Base-by-base conservation (phyloP, 2,329 filamentous ascomycete genomes). In the Gnomoniopsis sp. region DNA sequence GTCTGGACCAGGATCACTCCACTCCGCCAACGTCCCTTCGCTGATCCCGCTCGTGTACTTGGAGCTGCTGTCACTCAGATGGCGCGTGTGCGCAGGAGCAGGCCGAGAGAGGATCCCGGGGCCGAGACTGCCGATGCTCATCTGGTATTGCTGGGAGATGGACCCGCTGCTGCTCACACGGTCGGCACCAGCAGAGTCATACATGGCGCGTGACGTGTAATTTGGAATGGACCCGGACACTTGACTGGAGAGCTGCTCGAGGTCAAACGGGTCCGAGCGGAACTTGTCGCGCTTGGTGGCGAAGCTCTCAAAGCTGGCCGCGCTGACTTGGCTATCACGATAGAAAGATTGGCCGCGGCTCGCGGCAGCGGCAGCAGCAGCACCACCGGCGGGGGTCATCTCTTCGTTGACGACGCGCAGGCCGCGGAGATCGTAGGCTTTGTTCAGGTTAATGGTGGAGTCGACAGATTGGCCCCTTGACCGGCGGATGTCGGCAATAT, bases 251-350 rank as follows among this genome's bases (percentile, higher is more conserved):
- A 81, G 75, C 47, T 76, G 70, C 67, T 88, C 85, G n/a, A 88
- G 75, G 64, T 88, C 85, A 65, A 88, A 88, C 1, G 84, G 85
- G 63, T 88, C 84, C 1, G 84, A 86, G 48, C 84, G 81, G 68
- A 85, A 84, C 66, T 83, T 84, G 65, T 80, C 80, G 57, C 80
- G 77, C 17, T 75, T 71, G 6, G 73, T 76, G 48, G 75, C 75
- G 48, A 79, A 75, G n/a, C 75, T 78, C 36, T 71, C 71, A n/a
- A 70, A 66, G 43, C 75, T 80, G 47, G 78, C 75, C 44, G 77
- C 74, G 64, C 78, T 77, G 54, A 75, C 62, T 17, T 76, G 75
- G 52, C 72, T 64, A 66, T 62, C 55, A 62, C 70, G 63, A 64
- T 67, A 49, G 67, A 65, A 17, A 62, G 69, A 41, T 19, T 49